These are phyloP conservation scores for Neofusicoccum ribis DNA, from an alignment of 2,329 filamentous ascomycete genomes.

Conservation along the genomic window DNA sequence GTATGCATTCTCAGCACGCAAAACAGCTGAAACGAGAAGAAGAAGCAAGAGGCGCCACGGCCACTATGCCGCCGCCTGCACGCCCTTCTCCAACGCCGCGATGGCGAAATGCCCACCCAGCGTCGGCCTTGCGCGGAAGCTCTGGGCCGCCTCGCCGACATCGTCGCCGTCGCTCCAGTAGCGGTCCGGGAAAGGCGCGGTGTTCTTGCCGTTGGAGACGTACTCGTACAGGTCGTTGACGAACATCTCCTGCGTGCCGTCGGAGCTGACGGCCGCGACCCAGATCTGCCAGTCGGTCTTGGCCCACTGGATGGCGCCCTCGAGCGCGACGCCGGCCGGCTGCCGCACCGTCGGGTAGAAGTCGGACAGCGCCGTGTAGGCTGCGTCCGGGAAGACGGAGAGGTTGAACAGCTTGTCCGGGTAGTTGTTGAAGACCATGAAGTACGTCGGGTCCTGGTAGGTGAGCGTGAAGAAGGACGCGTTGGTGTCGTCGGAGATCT, in stretches of 20 bases:
- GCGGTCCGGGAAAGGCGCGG: conserved; percentile 47
- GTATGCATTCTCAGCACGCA: background rate
- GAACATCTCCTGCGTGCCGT: conserved; percentile 28
- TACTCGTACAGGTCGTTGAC: conserved; percentile 45
- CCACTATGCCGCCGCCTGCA: background rate
- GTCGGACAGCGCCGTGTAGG: conserved; percentile 37
- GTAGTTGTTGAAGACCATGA: conserved; percentile 45
- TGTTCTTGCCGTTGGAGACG: conserved; percentile 45
- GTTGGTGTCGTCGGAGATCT: conserved; percentile 20
- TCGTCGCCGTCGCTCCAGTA: conserved; percentile 38
- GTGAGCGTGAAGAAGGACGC: conserved; percentile 44
- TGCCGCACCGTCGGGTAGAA: conserved; percentile 41
- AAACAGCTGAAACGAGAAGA: background rate
- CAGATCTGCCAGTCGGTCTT: conserved; percentile 50
- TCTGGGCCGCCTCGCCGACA: conserved; percentile 26
- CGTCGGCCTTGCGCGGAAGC: conserved; percentile 40
- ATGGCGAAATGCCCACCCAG: conserved; percentile 47
- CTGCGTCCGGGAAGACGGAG: conserved; percentile 37
- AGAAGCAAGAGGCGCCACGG: background rate
- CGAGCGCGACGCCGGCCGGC: conserved; percentile 42
- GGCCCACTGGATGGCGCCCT: conserved; percentile 42
- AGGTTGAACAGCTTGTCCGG: conserved; percentile 43
- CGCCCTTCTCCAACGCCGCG: conserved; percentile 34
- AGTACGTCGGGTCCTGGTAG: conserved; percentile 39
- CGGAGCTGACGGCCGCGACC: conserved; percentile 31